These are phyloP conservation scores for Erysiphe neolycopersici DNA, from an alignment of 2,329 filamentous ascomycete species.

Conservation along the genomic window DNA sequence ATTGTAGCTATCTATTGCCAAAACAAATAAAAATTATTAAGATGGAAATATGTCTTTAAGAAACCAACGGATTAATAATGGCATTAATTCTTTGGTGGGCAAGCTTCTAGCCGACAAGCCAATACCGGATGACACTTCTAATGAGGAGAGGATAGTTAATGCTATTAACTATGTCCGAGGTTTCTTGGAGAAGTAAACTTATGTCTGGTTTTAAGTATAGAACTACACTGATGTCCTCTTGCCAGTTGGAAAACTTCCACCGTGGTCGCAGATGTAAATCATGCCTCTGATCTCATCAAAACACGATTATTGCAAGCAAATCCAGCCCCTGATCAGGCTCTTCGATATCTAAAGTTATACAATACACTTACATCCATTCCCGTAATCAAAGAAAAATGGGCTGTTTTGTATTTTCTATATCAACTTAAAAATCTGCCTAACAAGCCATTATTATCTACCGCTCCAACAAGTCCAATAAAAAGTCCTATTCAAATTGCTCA, in stretches of 20 bases:
- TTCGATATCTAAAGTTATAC: slow-evolving; percentile 76
- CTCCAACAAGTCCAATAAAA: slow-evolving; percentile 12
- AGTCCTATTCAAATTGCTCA: slow-evolving; percentile 8
- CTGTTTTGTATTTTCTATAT: slow-evolving; percentile 75
- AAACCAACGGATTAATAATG: slow-evolving; percentile 43
- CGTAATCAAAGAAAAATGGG: slow-evolving; percentile 88
- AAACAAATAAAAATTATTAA: background rate
- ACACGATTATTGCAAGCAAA: slow-evolving; percentile 60
- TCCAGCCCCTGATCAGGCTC: slow-evolving; percentile 43
- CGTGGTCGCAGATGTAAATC: slow-evolving; percentile 38
- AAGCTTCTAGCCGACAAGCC: slow-evolving; percentile 42
- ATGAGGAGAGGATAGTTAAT: slow-evolving; percentile 41
- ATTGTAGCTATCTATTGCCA: background rate
- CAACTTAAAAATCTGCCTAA: slow-evolving; percentile 40
- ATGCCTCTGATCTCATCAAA: slow-evolving; percentile 81
- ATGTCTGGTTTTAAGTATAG: no score
- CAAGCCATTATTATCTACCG: slow-evolving; percentile 4
- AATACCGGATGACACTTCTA: slow-evolving; percentile 37
- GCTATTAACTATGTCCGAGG: slow-evolving; percentile 23
- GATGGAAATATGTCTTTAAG: slow-evolving; percentile 13
- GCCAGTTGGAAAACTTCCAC: slow-evolving; percentile 9
- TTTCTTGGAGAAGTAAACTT: slow-evolving; percentile 17
- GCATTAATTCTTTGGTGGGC: slow-evolving; percentile 52
- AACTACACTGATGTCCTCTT: background rate
- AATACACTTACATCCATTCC: slow-evolving; percentile 71